Evolutionary conservation across 2,329 filamentous ascomycete species (phyloP), one percentile per base, ranked within the genome.

Genomic region (Cladobotryum mycophilum): DNA sequence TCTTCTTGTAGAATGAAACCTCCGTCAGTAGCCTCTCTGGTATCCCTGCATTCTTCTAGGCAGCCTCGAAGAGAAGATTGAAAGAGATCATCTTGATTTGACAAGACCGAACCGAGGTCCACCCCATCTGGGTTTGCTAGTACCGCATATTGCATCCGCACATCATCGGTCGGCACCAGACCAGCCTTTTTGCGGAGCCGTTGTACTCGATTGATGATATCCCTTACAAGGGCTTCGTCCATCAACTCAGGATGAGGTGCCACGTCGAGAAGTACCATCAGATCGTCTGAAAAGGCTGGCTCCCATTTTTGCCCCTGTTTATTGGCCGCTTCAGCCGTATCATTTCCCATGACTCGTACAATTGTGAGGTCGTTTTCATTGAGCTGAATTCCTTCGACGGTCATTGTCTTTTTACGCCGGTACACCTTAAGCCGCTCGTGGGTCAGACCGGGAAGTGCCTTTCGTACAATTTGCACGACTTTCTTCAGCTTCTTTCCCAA

Each of bases 401-500:
- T 73, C 46, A 95, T 86, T 62, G 78, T 84, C 62, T 85, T 85
- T 6, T 80, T 76, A 36, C 79, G 70, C 41, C 89, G 74, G 65
- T 88, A 96, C 38, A 74, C 70, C 65, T 88, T 87, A 56, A 95
- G 86, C 57, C 93, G 79, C 11, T 85, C 80, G 58, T 83, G 88
- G 6, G 80, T 85, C 38, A 96, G 74, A 35, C 72, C 76, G 12
- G 89, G 88, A 43, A 96, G 72, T 3, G 86, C 88, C 71, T 89
- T 91, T 73, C 90, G 90, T 56, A 95, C 88, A 67, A 85, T 87
- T 60, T 85, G 81, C 40, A 87, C 85, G 62, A 95, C 88, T 70
- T 93, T 93, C 77, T 92, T 93, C 59, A 95, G 78, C 74, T 95
- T 95, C 79, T 93, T 93, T 54, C 90, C 90, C 11, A 96, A 76